phyloP scores from a whole-genome alignment of 495 filamentous ascomycete genomes.

The Penicillium herquei region DNA sequence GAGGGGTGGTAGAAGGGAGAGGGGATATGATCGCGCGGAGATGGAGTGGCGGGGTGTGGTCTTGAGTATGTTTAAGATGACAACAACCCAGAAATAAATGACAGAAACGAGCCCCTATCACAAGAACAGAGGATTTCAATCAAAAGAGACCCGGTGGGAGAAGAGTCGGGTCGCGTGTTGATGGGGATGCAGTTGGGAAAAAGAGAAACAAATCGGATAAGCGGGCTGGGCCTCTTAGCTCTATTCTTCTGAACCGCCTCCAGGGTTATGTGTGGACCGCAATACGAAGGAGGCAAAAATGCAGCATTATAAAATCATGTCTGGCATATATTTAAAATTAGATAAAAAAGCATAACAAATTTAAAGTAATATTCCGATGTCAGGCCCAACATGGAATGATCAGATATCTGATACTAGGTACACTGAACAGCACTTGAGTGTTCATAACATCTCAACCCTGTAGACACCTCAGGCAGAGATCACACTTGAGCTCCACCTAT shows the following conservation, averaged over 20 bases:
- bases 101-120: too few species aligned
- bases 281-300: background rate
- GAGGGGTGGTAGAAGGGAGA: background rate
- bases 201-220: slow-evolving; percentile 31
- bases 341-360: background rate
- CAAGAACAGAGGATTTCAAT: too few species aligned
- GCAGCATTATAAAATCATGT: background rate
- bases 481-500: background rate
- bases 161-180: slow-evolving; percentile 14
- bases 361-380: too few species aligned
- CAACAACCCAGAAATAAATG: too few species aligned
- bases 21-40: slow-evolving; percentile 17
- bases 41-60: slow-evolving; percentile 16
- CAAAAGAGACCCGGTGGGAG: background rate
- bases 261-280: background rate
- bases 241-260: background rate
- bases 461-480: background rate
- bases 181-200: slow-evolving; percentile 20
- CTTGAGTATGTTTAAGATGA: slow-evolving; percentile 10
- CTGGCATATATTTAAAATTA: background rate
- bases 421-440: background rate
- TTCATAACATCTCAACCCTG: background rate
- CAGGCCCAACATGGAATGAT: background rate
- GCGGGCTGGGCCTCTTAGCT: slow-evolving; percentile 18
- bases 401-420: background rate